Base-by-base conservation (phyloP, 2,329 filamentous ascomycete species). In the Penicillium oxalicum region DNA sequence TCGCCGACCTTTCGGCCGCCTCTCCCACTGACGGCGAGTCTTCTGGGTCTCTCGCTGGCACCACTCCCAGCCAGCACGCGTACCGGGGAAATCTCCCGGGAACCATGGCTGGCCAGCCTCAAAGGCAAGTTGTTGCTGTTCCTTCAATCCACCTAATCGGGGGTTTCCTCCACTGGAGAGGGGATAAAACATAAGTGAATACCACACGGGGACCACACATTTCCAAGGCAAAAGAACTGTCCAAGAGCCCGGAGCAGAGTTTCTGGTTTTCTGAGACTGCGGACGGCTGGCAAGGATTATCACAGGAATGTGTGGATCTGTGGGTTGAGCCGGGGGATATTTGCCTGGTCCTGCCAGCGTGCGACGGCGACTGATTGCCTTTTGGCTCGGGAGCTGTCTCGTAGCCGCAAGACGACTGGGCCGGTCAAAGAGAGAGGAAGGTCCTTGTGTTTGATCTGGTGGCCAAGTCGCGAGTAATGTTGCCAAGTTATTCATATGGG, bases 141-240 rank as follows among this genome's bases (percentile, higher is more conserved):
- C 87, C 39, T 88, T 77, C 29, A 96, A 62, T 0, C 93, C 91
- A 1, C 88, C 91, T 57, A 95, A 89, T 25, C 85, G 78, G 1
- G 88, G 86, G 51, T 89, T 94, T 0, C 86, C 84, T 6, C 90
- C 90, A 1, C 83, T 86, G 0, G 83, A 86, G 0, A 94, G 75
- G 0, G 88, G 88, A 51, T 84, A 89, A 62, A 89, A 89, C 70
- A 95, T 85, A 11, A 97, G 71, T 40, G 82, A 83, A 59, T 91
- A 86, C 93, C 93, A 98, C 29, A 96, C 76, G 0, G 88, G 82
- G 33, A 82, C 75, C 33, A 97, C 86, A 59, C 88, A 95, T 63
- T 88, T 90, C 89, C 91, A 96, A 0, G 93, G 93, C 3, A 93
- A 77, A 25, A 97, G 75, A 1, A 97, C 66, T 0, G 84, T 93